Conservation (phyloP, 129 eudicot genomes). For the Saposhnikovia divaricata region DNA sequence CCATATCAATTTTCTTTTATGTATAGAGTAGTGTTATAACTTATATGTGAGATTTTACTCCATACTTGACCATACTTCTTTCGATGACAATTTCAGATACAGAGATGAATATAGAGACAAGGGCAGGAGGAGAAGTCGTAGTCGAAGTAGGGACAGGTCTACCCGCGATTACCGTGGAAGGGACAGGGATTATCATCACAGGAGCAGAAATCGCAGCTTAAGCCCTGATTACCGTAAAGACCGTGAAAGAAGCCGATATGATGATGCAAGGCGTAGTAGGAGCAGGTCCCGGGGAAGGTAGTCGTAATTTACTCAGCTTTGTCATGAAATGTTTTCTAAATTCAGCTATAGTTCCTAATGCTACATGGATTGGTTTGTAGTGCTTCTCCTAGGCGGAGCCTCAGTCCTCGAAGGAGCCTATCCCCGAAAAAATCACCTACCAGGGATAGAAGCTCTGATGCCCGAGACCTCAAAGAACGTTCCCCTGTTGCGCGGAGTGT, state of each 20-base stretch:
- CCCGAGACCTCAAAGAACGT: constrained; percentile 36
- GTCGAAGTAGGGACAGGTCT: constrained; percentile 77
- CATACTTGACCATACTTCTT: background rate
- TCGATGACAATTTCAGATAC: constrained; percentile 30
- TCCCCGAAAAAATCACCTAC: constrained; percentile 54
- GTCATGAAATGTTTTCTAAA: background rate
- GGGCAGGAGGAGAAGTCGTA: constrained; percentile 67
- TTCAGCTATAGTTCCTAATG: constrained; percentile 4
- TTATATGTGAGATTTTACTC: background rate
- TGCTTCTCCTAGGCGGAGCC: constrained; percentile 58
- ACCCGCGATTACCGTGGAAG: constrained; percentile 57
- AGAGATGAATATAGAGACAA: constrained; percentile 65
- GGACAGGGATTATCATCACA: constrained; percentile 47
- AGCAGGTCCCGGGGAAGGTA: constrained; percentile 82
- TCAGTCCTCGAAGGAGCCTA: constrained; percentile 65
- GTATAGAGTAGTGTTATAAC: background rate
- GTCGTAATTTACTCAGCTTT: background rate
- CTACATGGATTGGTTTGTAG: constrained; percentile 22
- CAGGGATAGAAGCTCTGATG: constrained; percentile 57
- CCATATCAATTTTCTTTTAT: background rate
- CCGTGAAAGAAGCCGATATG: constrained; percentile 72
- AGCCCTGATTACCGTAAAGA: constrained; percentile 81
- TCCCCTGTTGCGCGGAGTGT: constrained; percentile 64
- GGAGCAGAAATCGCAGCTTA: constrained; percentile 68
- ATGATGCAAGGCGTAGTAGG: constrained; percentile 56